Base-by-base conservation (phyloP, 148 eudicot genomes). In the Hydrangea macrophylla region DNA sequence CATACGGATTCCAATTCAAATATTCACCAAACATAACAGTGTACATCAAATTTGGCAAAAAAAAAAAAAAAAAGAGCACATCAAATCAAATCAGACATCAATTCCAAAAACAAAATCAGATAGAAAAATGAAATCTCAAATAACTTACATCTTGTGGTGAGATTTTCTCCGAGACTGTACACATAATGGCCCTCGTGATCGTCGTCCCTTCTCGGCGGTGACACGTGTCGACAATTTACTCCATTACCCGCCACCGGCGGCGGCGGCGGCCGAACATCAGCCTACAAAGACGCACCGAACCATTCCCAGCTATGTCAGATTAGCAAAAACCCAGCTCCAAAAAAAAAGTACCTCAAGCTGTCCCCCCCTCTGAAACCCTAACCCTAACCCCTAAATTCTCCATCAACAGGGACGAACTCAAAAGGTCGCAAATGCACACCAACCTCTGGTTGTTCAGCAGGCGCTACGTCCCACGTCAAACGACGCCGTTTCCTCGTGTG, bases 111-210 rank as follows among this genome's bases (percentile, higher is more conserved):
- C 33, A 31, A 10, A 45, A 44, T 28, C 24, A 36, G 7, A 62
- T 45, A 17, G 15, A 25, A 20, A 9, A 26, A 20, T 7, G 36
- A 27, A 50, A 54, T 28, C 23, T 8, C n/a, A 42, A 11, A 28
- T 67, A 78, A 18, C 82, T 84, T 83, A 92, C 98, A 92, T 89
- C 96, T 79, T 60, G 91, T 80, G 55, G 96, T 92, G 70, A 92
- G 79, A 82, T 92, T 84, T 59, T 92, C 98, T 60, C 98, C 98
- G 12, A 88, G 75, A 67, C 69, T 72, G 72, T 73, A 92, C 60
- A 82, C 88, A 59, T 79, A 92, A 81, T 92, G 98, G 1, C 98
- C 98, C 51, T 89, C 95, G 33, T 72, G 87, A 75, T 91, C 97
- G 78, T 88, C 97, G 1, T 83, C 84, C 73, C 92, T 81, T 70